Percentiles rank a stretch among this genome's conserved stretches.
phyloP scores from a whole-genome alignment of 2,329 filamentous ascomycete species.

The Chaetomium globosum region DNA sequence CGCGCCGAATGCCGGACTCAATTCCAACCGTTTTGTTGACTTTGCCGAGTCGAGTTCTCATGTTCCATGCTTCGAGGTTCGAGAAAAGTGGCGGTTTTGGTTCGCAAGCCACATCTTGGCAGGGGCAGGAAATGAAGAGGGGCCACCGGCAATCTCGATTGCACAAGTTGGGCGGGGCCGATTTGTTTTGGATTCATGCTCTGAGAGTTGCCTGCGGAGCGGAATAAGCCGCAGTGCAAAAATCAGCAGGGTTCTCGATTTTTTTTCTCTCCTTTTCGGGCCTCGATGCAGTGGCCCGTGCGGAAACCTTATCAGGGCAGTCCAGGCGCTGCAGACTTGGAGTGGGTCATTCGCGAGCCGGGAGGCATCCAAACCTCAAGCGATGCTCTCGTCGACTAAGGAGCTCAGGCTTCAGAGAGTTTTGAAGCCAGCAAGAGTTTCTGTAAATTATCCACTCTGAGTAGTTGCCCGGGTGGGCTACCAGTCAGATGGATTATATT shows the following conservation, averaged over 20 bases:
- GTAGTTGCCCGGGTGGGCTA: background rate
- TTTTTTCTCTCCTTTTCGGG: background rate
- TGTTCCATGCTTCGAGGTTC: background rate
- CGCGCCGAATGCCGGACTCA: background rate
- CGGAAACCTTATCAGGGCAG: background rate
- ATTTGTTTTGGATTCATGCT: slow-evolving; percentile 23
- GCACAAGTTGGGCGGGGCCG: slow-evolving; percentile 23
- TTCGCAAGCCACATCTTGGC: slow-evolving; percentile 15
- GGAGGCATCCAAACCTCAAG: background rate
- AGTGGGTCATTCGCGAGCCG: background rate
- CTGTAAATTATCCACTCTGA: background rate
- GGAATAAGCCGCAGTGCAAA: slow-evolving; percentile 5
- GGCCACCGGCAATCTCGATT: slow-evolving; percentile 30
- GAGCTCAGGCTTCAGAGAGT: background rate
- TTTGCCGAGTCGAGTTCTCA: background rate
- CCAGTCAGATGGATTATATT: background rate
- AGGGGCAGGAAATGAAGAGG: slow-evolving; percentile 32
- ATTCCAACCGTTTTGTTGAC: slow-evolving; percentile 3
- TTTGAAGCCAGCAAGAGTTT: background rate
- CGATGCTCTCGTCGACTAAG: background rate
- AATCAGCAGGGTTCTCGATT: background rate
- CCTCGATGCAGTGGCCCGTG: background rate
- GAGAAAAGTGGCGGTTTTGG: background rate
- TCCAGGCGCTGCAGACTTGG: background rate
- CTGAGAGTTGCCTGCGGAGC: background rate